phyloP scores from a whole-genome alignment of 352 stramenopile species.

The Blastocystis sp. region DNA sequence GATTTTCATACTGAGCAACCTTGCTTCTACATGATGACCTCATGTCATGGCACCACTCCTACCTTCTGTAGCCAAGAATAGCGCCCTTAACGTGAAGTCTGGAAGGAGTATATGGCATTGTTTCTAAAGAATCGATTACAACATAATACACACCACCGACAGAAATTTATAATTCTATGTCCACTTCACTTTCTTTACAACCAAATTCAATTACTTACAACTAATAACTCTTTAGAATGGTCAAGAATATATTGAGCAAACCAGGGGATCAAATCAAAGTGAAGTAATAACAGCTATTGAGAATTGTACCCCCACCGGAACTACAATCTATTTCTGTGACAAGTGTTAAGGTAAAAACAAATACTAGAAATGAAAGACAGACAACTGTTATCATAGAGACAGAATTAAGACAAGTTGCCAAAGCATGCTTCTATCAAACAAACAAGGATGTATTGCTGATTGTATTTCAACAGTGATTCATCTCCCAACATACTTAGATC shows the following conservation, averaged over 20 bases:
- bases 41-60: conserved; percentile 53
- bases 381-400: no score
- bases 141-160: neutral
- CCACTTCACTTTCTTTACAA: neutral
- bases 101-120: conserved; percentile 77
- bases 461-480: conserved; percentile 49
- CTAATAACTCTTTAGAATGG: conserved; percentile 38
- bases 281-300: neutral
- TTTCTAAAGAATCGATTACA: conserved; percentile 16
- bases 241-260: conserved; percentile 60
- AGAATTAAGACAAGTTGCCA: neutral
- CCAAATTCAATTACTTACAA: conserved; percentile 10
- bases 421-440: conserved; percentile 26
- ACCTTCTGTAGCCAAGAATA: conserved; percentile 96
- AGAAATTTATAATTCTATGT: neutral
- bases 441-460: conserved; percentile 35
- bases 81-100: conserved; percentile 97
- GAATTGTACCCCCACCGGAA: no score
- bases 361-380: neutral
- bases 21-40: conserved; percentile 44
- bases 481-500: conserved; percentile 28
- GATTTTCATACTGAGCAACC: conserved; percentile 94
- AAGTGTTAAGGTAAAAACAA: neutral
- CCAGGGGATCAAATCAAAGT: conserved; percentile 17
- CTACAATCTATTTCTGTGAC: no score